These are phyloP conservation scores for Stenocarpella maydis DNA, from an alignment of 2,329 filamentous ascomycete species.

Conservation along the genomic window DNA sequence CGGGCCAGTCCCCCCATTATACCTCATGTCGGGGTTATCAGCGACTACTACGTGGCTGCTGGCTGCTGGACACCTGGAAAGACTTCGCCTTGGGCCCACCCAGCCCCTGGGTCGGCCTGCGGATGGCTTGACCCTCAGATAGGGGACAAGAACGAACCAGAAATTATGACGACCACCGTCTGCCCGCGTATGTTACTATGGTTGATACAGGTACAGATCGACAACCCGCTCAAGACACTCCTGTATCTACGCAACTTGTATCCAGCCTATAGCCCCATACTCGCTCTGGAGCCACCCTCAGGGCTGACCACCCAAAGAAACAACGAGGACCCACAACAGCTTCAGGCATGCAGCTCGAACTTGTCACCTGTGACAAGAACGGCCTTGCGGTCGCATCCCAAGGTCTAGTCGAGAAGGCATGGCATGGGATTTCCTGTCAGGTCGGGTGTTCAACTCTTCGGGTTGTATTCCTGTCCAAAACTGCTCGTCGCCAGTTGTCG, in stretches of 20 bases:
- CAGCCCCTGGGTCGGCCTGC: constrained; percentile 11
- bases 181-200: neutral
- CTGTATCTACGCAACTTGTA: neutral
- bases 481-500: neutral
- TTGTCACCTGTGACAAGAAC: neutral
- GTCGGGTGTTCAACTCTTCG: neutral
- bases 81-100: constrained; percentile 6
- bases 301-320: constrained; percentile 21
- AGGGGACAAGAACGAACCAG: constrained; percentile 32
- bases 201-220: neutral
- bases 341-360: neutral
- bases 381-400: neutral
- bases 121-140: constrained; percentile 10
- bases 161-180: constrained; percentile 11
- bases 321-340: neutral
- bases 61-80: neutral
- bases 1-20: constrained; percentile 7
- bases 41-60: neutral
- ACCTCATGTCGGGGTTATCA: neutral
- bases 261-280: neutral
- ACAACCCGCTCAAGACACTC: neutral
- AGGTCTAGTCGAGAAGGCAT: too few species aligned
- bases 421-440: neutral
- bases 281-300: constrained; percentile 14
- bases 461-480: neutral